A percentile compares a stretch with the other conserved stretches of the same genome.
Conservation (phyloP, 495 filamentous ascomycete species). For the Penicillium paxilli region DNA sequence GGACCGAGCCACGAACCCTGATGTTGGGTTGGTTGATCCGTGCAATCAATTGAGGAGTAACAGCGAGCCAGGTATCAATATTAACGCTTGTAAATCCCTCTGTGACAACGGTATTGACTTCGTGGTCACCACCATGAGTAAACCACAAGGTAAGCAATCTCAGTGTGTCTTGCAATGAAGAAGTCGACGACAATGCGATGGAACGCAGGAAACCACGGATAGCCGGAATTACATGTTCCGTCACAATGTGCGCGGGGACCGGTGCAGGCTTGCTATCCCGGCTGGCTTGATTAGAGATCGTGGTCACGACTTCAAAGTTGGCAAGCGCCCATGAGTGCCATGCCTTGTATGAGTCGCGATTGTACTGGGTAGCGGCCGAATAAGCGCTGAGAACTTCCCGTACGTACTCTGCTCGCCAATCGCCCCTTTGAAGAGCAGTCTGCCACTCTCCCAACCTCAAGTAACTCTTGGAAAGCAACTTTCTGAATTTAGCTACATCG, state of each 20-base stretch:
- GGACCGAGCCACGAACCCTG: slow-evolving; percentile 82
- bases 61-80: slow-evolving; percentile 96
- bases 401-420: slow-evolving; percentile 76
- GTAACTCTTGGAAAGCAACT: slow-evolving; percentile 90
- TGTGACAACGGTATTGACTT: slow-evolving; percentile 83
- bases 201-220: slow-evolving; percentile 94
- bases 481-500: slow-evolving; percentile 52
- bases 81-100: slow-evolving; percentile 89
- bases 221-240: slow-evolving; percentile 89
- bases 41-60: slow-evolving; percentile 95
- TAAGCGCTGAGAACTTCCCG: slow-evolving; percentile 77
- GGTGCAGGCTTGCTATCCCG: slow-evolving; percentile 48
- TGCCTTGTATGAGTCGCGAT: slow-evolving; percentile 94
- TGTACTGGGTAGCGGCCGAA: slow-evolving; percentile 84
- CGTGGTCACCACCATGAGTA: slow-evolving; percentile 80
- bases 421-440: slow-evolving; percentile 73
- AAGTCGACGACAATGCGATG: slow-evolving; percentile 85
- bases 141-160: slow-evolving; percentile 95
- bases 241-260: slow-evolving; percentile 63
- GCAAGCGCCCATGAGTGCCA: slow-evolving; percentile 99
- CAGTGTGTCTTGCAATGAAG: slow-evolving; percentile 92
- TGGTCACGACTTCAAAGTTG: slow-evolving; percentile 96
- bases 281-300: slow-evolving; percentile 62
- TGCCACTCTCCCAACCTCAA: slow-evolving; percentile 97
- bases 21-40: slow-evolving; percentile 93